Evolutionary conservation across 2,329 filamentous ascomycete species (phyloP), one percentile per base, ranked within the genome.

Genomic region (Monilinia laxa): DNA sequence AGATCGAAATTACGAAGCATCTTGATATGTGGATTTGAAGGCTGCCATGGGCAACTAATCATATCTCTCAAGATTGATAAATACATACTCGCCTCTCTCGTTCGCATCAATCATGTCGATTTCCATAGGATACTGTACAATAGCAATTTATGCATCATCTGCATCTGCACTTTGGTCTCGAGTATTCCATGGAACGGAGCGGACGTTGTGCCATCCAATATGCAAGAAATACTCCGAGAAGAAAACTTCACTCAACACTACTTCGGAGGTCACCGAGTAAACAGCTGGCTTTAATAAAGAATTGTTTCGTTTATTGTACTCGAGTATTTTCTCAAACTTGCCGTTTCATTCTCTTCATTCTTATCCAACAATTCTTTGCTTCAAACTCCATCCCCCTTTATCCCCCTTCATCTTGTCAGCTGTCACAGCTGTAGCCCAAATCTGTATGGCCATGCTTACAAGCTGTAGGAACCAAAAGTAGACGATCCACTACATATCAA

Each of bases 151-250:
- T 60, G 57, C 57, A 60, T 60, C 35, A 60, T 60, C 57, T 35
- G 25, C 31, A 42, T 47, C 45, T n/a, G 45, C 45, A 51, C 25
- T 51, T 25, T 7, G 14, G 31, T 38, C 31, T 62, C 45, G 58
- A 62, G 58, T 62, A n/a, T 62, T 51, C 58, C 45, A 51, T 62
- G 58, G 58, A 62, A 38, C 58, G 45, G 58, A 51, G 38, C 58
- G 58, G 45, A 62, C n/a, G 58, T 62, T 51, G 58, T 62, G 58
- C 51, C 16, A 35, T 40, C 20, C 58, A 38, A 62, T 47, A 38
- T 62, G 45, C 53, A 56, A 62, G 23, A 38, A 62, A 51, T 51
- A 20, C 14, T 38, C 58, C 58, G 58, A 62, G 58, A n/a, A 51
- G 11, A 51, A 9, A 20, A 23, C 38, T 51, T 25, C 38, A 51